Evolutionary conservation across 75 land plant genomes (phyloP), one percentile per base, ranked within the genome.

Genomic region (Sequoiadendron giganteum): DNA sequence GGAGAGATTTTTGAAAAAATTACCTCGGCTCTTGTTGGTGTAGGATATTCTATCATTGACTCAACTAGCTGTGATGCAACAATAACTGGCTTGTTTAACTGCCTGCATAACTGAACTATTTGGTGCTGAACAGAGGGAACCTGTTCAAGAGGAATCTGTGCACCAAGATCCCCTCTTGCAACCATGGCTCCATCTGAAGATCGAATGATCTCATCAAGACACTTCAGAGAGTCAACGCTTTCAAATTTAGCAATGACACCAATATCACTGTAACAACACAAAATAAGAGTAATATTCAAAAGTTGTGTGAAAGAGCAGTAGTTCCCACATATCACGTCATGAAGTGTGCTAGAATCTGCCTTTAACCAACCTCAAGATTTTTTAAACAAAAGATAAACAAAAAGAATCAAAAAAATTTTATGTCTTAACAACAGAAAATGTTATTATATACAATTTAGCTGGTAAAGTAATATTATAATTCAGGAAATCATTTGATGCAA

Each of bases 111-210:
- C 40, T 89, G 88, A 25, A 98, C 96, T 55, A 98, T 93, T 90
- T 86, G 92, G 87, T 96, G 95, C 91, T 98, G 99, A 5, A 90
- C 94, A 43, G 96, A 90, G 36, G 98, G 98, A 30, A 97, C 98
- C 79, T 97, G 94, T 89, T 97, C 99, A 61, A 97, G 85, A 75
- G 99, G 99, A 78, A 98, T 98, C 86, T 98, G 99, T 34, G 99
- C 97, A 90, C 99, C 99, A 76, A 98, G 90, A 88, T 98, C 99
- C 45, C 99, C 99, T 92, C 99, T 92, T 14, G 99, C 99, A n/a
- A 98, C 99, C 99, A 98, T 98, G 72, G 96, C 95, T 78, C 99
- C 99, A 93, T 98, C 99, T 16, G 99, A 95, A 55, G 93, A 95
- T 43, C 72, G 92, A 87, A 97, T 94, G 47, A 97, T 97, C 72